Evolutionary conservation across 768 basidiomycete genomes (phyloP), one percentile per base, ranked within the genome.

Genomic region (Sistotremastrum suecicum): DNA sequence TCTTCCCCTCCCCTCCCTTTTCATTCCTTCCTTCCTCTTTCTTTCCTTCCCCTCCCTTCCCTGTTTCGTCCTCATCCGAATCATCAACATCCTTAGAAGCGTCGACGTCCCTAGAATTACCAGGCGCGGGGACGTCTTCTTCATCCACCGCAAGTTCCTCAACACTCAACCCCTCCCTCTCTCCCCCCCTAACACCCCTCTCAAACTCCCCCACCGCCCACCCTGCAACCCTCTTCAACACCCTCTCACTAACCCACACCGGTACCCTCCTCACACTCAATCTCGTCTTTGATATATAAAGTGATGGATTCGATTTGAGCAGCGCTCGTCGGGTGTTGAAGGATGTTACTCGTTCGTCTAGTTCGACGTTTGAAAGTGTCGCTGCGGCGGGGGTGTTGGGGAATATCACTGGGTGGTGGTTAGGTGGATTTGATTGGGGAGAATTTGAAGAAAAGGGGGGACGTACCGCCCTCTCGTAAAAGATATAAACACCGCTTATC

Each of bases 401-500:
- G 53, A 95, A 71, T 52, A 99, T 87, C 39, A 94, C 95, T 98
- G 47, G 2, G 47, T 12, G 10, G 32, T 36, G 10, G 11, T 37
- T 52, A 20, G 48, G 40, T 5, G 52, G 37, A 32, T 20, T 36
- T 36, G 29, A 5, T 3, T 20, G 1, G 20, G 20, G 20, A 20
- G 20, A 20, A 7, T 29, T 11, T 38, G 9, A 50, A 42, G 44
- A 41, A 12, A 3, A 46, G 31, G 36, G 43, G 34, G 5, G 31
- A 64, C 78, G 53, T 56, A 87, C 92, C 87, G 69, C 95, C 95
- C 75, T 99, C 95, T 8, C 88, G 77, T 53, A 99, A 72, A 48
- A 99, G 76, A 60, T 99, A 97, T 58, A 95, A 78, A 58, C 97
- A 95, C 28, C 94, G 75, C 60, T 94, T 92, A 63, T 99, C 95